Percentiles rank a stretch among this genome's conserved stretches.
Evolutionary conservation across 345 rosid genomes (phyloP).

Genomic region (Corchorus olitorius): DNA sequence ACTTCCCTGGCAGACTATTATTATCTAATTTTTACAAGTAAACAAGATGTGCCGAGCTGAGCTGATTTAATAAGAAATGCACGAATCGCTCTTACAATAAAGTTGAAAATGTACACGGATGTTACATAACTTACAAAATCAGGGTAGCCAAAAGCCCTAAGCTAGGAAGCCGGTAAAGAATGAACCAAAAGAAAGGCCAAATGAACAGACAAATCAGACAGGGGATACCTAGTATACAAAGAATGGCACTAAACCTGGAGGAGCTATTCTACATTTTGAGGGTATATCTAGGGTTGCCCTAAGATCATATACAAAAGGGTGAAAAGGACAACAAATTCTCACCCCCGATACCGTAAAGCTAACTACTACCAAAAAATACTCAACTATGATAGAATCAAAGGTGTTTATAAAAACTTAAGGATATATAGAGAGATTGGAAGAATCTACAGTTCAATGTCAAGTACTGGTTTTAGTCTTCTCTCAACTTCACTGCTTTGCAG

Average conservation of each 20-base stretch:
- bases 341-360: conserved; percentile 28
- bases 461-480: conserved; percentile 68
- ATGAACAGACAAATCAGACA: conserved; percentile 19
- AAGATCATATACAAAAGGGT: conserved; percentile 36
- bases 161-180: conserved; percentile 25
- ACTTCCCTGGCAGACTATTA: neutral
- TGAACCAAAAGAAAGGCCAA: conserved; percentile 5
- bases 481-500: conserved; percentile 71
- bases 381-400: conserved; percentile 25
- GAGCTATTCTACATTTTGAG: conserved; percentile 46
- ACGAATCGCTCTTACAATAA: conserved; percentile 26
- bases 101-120: conserved; percentile 57
- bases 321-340: conserved; percentile 30
- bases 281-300: conserved; percentile 38
- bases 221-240: conserved; percentile 44
- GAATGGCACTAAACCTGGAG: conserved; percentile 36
- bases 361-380: conserved; percentile 23
- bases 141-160: conserved; percentile 19
- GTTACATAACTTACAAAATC: conserved; percentile 47
- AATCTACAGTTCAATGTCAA: conserved; percentile 49
- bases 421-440: conserved; percentile 24
- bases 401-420: conserved; percentile 19
- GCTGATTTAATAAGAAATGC: conserved; percentile 5
- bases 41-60: neutral
- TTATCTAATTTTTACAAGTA: neutral